Evolutionary conservation across 1,139 yeast genomes (phyloP), one percentile per base, ranked within the genome.

Genomic region (Arxiozyma telluris): DNA sequence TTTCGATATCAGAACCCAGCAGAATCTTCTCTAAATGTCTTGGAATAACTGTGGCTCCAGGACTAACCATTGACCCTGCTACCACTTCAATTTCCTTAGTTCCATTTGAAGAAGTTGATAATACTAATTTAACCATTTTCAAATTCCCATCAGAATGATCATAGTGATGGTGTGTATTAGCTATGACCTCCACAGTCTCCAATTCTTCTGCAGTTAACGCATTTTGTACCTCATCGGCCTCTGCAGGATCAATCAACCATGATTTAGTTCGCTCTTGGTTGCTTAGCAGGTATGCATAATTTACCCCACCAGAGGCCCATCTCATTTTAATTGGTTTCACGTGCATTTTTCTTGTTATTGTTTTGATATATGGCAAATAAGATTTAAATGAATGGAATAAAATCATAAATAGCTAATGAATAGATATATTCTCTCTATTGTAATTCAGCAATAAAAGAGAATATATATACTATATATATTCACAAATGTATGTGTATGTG

Each of bases 131-230:
- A 43, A 65, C 41, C 59, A 81, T 63, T 27, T 71, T 75, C 38
- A 73, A 70, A 67, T 93, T 93, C 1, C 99, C 99, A 23, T 88
- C 96, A 1, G 97, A 78, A 71, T 93, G 98, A 67, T 93, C 99
- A 63, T 82, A 80, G 68, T 93, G 98, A 68, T 94, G 98, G 66
- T 93, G 98, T 1, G 98, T 93, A 69, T 93, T 93, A 53, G 88
- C 95, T 57, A 93, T 85, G 1, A 93, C 90, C 51, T 76, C 76
- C 55, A 91, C 72, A 41, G 76, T 72, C 20, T 73, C 61, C 50
- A 70, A 67, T 41, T 75, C 76, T 17, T 62, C 53, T 1, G 65
- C 57, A 27, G 67, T 64, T 55, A 77, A 64, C 50, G 69, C 67
- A 39, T 75, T 71, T 30, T 75, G 54, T 2, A 75, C 76, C 53